phyloP scores from a whole-genome alignment of 1,284 basidiomycete species.

The Hymenochaete sp. region DNA sequence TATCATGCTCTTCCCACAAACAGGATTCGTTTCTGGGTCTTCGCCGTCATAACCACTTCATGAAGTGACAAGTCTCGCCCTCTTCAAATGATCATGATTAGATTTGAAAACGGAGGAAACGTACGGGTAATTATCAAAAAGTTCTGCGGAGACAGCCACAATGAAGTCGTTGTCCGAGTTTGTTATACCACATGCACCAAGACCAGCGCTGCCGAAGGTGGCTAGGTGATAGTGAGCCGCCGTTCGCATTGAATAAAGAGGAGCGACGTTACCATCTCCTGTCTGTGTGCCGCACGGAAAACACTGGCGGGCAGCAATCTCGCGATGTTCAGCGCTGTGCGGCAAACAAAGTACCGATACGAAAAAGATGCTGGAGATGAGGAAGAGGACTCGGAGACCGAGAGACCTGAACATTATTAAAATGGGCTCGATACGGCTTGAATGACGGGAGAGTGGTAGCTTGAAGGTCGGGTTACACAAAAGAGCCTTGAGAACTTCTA shows the following conservation, averaged over 20 bases:
- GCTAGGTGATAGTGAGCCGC: not conserved
- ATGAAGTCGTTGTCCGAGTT: conserved; percentile 25
- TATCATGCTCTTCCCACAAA: conserved; percentile 33
- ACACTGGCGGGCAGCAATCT: too few relatives aligned
- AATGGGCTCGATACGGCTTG: too few relatives aligned
- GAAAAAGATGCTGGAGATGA: too few relatives aligned
- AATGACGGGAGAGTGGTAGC: too few relatives aligned
- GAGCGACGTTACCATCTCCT: conserved; percentile 8
- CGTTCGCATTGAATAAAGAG: not conserved
- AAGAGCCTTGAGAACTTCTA: too few relatives aligned
- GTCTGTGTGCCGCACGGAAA: conserved; percentile 12
- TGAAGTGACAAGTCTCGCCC: not conserved
- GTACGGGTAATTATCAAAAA: conserved; percentile 35
- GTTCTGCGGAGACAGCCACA: conserved; percentile 31
- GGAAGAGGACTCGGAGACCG: too few relatives aligned
- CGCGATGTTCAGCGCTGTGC: too few relatives aligned
- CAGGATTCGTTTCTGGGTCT: conserved; percentile 39
- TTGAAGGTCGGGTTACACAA: too few relatives aligned
- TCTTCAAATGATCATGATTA: too few relatives aligned
- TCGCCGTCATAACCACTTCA: conserved; percentile 25
- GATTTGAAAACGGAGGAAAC: conserved; percentile 8
- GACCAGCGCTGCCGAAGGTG: conserved; percentile 22
- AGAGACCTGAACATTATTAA: too few relatives aligned
- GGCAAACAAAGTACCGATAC: too few relatives aligned
- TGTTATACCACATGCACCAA: conserved; percentile 27